phyloP scores from a whole-genome alignment of 148 eudicot genomes.

The Silene conica region DNA sequence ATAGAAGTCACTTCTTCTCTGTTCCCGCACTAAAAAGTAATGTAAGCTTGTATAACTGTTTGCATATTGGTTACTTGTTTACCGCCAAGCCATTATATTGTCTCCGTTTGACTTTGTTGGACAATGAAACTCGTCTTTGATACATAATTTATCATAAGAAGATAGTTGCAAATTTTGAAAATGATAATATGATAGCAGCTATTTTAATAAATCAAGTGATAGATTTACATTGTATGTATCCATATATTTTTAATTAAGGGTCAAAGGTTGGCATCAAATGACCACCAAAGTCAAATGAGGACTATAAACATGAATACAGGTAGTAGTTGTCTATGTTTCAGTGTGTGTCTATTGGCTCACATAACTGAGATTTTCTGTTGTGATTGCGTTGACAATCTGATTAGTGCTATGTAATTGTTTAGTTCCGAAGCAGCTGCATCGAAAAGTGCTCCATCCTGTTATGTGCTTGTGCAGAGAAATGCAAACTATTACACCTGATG shows the following conservation, averaged over 20 bases:
- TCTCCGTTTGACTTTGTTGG: neutral
- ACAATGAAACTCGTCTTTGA: neutral
- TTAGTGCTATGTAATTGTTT: slow-evolving; percentile 19
- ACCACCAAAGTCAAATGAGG: neutral
- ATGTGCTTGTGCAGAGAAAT: slow-evolving; percentile 55
- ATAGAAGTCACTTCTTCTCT: no score
- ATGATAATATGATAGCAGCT: neutral
- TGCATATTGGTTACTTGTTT: neutral
- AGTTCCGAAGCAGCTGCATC: slow-evolving; percentile 37
- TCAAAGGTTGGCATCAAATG: neutral
- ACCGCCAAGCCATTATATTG: neutral
- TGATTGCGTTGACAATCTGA: neutral
- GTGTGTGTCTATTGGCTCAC: slow-evolving; percentile 2
- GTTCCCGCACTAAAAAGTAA: neutral
- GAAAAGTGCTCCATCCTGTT: slow-evolving; percentile 28
- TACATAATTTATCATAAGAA: no score
- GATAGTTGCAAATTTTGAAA: neutral
- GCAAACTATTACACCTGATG: slow-evolving; percentile 53
- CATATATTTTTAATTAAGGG: neutral
- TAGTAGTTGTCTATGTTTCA: neutral
- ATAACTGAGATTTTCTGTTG: neutral
- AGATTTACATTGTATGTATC: neutral
- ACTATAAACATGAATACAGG: neutral
- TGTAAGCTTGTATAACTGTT: neutral
- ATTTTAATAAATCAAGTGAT: neutral